Percentiles rank a stretch among this genome's conserved stretches.
Evolutionary conservation across 2,329 filamentous ascomycete species (phyloP).

Genomic region (Colletotrichum tabaci): DNA sequence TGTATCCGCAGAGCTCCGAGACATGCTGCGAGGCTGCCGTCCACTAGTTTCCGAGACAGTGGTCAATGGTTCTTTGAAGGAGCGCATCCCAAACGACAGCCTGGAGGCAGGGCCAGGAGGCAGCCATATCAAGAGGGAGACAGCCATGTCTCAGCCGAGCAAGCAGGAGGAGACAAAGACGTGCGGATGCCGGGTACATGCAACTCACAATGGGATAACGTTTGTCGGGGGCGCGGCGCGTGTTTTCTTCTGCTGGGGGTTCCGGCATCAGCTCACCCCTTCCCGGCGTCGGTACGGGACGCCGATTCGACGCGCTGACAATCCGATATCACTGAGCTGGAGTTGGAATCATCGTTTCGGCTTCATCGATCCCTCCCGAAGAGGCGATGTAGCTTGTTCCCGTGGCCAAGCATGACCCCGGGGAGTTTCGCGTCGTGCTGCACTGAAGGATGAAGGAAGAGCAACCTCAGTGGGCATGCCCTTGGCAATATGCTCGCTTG

Average conservation of each 20-base stretch:
- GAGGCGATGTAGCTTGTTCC: neutral
- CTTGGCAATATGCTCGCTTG: neutral
- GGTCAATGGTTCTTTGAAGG: neutral
- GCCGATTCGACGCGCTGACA: too few relatives aligned
- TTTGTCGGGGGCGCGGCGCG: neutral
- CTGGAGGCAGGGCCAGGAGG: too few relatives aligned
- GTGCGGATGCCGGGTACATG: neutral
- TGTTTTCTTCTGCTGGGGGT: neutral
- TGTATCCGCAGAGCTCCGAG: conserved; percentile 5
- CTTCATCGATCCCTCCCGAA: neutral
- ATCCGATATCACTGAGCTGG: neutral
- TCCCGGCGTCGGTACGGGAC: neutral
- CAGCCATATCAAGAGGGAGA: neutral
- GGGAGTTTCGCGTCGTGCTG: neutral
- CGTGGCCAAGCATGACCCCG: neutral
- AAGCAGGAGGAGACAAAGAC: conserved; percentile 3
- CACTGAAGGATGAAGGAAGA: neutral
- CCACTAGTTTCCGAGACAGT: neutral
- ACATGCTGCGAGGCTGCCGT: neutral
- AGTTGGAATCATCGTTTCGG: neutral
- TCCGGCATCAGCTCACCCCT: neutral
- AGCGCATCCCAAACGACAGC: neutral
- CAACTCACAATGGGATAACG: neutral
- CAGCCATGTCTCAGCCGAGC: conserved; percentile 6
- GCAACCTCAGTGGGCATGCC: too few relatives aligned